Evolutionary conservation across 495 filamentous ascomycete species (phyloP), one percentile per base, ranked within the genome.

Genomic region (Ascodesmis nigricans): DNA sequence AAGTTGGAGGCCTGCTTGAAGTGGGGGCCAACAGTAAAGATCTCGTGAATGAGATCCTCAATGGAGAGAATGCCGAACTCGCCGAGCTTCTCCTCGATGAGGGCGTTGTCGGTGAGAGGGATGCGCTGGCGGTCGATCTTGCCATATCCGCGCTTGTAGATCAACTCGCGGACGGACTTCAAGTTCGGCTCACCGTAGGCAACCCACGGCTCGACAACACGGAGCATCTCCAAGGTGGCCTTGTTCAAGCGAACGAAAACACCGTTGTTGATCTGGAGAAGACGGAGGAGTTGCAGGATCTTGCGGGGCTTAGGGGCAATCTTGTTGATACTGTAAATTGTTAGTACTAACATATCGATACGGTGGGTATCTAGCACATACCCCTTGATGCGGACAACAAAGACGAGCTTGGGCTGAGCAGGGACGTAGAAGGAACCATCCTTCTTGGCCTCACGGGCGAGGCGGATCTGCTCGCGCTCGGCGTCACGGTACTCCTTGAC

Each of bases 1-100:
- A 95, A 95, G 75, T 95, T 97, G 70, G 78, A 76, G 56, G 79
- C 80, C 69, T 95, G 82, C 76, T 97, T 97, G 78, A 97, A 97
- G 70, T 91, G 91, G 65, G 84, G 82, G 52, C 83, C 87, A 43
- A 93, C 87, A 40, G 82, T 92, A 67, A 69, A 81, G 66, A 97
- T 91, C 70, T 97, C 87, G 70, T 97, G 87, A 61, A 97, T 83
- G 49, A 97, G 63, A 66, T 95, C 87, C 67, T 97, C 87, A 62
- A 97, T 83, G 57, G 84, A 97, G 67, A 97, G 80, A 58, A 97
- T 92, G 57, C 87, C 84, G 65, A 76, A 90, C 69, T 91, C 79
- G 63, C 87, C 87, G 49, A 97, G 72, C 66, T 66, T 68, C 64
- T 78, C 73, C 73, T 97, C 87, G 48, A 97, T 84, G 61, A 97